These are phyloP conservation scores for Plasmodium gaboni DNA, from an alignment of 169 alveolate species.

Conservation along the genomic window DNA sequence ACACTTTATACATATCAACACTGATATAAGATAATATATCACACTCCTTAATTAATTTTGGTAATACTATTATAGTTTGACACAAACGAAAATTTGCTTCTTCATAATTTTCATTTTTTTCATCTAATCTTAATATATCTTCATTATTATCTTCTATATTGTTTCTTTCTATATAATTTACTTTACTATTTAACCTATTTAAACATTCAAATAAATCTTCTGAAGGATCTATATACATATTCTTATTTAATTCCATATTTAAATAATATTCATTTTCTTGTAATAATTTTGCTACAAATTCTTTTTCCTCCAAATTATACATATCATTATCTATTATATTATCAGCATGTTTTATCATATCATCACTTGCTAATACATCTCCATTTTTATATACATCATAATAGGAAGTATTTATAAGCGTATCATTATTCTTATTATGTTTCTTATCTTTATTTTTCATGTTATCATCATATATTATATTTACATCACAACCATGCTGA, in stretches of 20 bases:
- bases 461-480: not conserved
- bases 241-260: constrained; percentile 25
- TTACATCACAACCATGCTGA: not conserved
- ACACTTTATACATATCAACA: constrained; percentile 26
- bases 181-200: constrained; percentile 29
- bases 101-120: constrained; percentile 41
- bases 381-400: not conserved
- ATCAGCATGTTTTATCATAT: constrained; percentile 40
- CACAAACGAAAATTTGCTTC: constrained; percentile 51
- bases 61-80: constrained; percentile 36
- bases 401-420: not conserved
- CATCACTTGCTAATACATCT: not conserved
- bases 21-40: constrained; percentile 50
- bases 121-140: constrained; percentile 38
- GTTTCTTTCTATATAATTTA: constrained; percentile 50
- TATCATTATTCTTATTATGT: not conserved
- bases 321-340: constrained; percentile 31
- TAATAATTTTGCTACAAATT: constrained; percentile 24
- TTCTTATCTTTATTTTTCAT: not conserved
- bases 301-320: constrained; percentile 26
- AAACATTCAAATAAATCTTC: constrained; percentile 67
- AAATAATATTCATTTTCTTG: constrained; percentile 48
- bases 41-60: constrained; percentile 19
- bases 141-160: not conserved
- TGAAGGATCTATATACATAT: constrained; percentile 52